Base-by-base conservation (phyloP, 306 rosid genomes). In the Cicer bijugum region DNA sequence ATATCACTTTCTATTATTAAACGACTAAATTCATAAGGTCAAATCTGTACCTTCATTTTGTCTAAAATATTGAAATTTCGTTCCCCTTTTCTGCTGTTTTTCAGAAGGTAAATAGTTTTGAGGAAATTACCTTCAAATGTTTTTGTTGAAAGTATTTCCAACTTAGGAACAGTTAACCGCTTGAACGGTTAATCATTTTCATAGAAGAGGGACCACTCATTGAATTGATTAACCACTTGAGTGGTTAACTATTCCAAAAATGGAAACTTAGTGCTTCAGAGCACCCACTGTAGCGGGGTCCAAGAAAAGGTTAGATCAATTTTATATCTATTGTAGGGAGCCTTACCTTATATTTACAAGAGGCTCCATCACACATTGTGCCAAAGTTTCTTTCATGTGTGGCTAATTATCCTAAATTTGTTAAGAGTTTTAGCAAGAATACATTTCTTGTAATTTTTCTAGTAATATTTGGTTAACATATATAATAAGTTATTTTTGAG, bases 91-190 rank as follows among this genome's bases (percentile, higher is more conserved):
- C 4, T 8, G 48, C 40, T 55, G 55, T 8, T 50, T 46, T 67
- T 48, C 20, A 56, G 71, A 58, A 28, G 44, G 56, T 11, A 23
- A 51, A 73, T 51, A n/a, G 40, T 73, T 28, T 45, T 58, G 68
- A 69, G 59, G 60, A 60, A 45, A 17, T 73, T 59, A 1, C 19
- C 48, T 28, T 45, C 7, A 59, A 45, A 64, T 14, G 8, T 43
- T 57, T 28, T 57, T 43, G 12, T 15, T 15, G 1, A 28, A 72
- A 72, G 44, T 71, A 72, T 42, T 20, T 57, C 57, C 55, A 56
- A 43, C 46, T 8, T 43, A 20, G 43, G 65, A 56, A 40, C 20
- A 44, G 39, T 16, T 39, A 17, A 40, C 40, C 37, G 17, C 47
- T 70, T 51, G 37, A 38, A 7, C 33, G 42, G 44, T 33, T 7